Evolutionary conservation across 257 asterid species (phyloP).

Genomic region (Mitragyna speciosa): DNA sequence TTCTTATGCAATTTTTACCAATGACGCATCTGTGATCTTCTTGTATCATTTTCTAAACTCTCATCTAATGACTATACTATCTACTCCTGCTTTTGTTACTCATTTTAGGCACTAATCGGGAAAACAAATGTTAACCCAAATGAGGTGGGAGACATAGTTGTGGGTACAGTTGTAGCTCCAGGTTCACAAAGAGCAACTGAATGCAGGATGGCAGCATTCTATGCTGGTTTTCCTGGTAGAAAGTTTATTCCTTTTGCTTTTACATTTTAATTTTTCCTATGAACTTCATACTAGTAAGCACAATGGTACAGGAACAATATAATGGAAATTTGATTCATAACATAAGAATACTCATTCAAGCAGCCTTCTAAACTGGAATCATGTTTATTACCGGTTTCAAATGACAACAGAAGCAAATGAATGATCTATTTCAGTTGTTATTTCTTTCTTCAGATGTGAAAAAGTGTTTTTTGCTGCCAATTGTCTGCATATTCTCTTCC

Average conservation of each 20-base stretch:
- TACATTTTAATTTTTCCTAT: not conserved
- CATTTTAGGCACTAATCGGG: constrained; percentile 66
- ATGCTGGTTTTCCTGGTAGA: constrained; percentile 93
- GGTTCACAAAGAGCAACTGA: constrained; percentile 83
- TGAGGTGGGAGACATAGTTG: constrained; percentile 93
- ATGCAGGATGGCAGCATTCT: constrained; percentile 90
- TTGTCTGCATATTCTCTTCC: not conserved
- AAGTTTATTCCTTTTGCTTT: not conserved
- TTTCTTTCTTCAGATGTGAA: not conserved
- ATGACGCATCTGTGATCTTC: not conserved
- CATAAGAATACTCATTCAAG: not conserved
- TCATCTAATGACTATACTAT: not conserved
- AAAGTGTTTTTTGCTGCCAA: not conserved
- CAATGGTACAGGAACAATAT: not conserved
- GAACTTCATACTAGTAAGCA: not conserved
- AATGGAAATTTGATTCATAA: not conserved
- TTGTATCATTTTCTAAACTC: not conserved
- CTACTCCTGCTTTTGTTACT: not conserved
- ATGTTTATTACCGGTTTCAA: not conserved
- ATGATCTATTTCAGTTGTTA: not conserved
- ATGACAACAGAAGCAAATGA: not conserved
- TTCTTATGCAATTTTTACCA: not conserved
- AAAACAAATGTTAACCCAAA: constrained; percentile 66
- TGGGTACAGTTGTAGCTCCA: constrained; percentile 85
- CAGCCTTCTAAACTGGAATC: not conserved